Percentiles rank a stretch among this genome's conserved stretches.
Evolutionary conservation across 257 asterid genomes (phyloP).

Genomic region (Echites panduratus): DNA sequence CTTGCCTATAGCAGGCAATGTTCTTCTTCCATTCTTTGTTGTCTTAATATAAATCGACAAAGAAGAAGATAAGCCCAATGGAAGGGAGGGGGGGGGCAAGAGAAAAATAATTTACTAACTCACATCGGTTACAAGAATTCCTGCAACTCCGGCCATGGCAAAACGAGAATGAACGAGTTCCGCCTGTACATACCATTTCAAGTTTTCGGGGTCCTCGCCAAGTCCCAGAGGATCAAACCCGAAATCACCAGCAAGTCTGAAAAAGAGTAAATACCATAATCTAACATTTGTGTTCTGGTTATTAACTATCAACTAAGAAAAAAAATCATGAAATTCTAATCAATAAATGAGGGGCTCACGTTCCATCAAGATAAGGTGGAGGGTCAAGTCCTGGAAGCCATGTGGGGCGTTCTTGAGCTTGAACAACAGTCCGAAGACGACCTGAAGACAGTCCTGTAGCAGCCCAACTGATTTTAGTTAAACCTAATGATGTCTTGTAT

Average conservation of each 20-base stretch:
- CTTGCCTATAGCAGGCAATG: neutral
- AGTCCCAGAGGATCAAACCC: slow-evolving; percentile 93
- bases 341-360: slow-evolving; percentile 37
- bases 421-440: slow-evolving; percentile 28
- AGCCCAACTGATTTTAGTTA: slow-evolving; percentile 27
- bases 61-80: neutral
- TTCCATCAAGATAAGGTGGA: slow-evolving; percentile 86
- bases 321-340: neutral
- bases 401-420: slow-evolving; percentile 70
- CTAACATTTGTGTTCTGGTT: neutral
- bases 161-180: slow-evolving; percentile 87
- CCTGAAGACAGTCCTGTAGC: slow-evolving; percentile 20
- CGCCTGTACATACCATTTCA: slow-evolving; percentile 89
- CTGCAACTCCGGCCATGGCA: slow-evolving; percentile 97
- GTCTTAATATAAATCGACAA: neutral
- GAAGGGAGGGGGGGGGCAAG: neutral
- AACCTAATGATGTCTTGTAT: slow-evolving; percentile 22
- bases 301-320: neutral
- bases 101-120: slow-evolving; percentile 16
- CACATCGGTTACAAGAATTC: slow-evolving; percentile 77
- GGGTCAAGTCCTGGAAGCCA: slow-evolving; percentile 97
- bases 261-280: neutral
- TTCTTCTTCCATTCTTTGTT: neutral
- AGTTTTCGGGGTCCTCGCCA: slow-evolving; percentile 83
- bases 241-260: slow-evolving; percentile 79